phyloP scores from a whole-genome alignment of 768 basidiomycete genomes.

The Polyporus arcularius region DNA sequence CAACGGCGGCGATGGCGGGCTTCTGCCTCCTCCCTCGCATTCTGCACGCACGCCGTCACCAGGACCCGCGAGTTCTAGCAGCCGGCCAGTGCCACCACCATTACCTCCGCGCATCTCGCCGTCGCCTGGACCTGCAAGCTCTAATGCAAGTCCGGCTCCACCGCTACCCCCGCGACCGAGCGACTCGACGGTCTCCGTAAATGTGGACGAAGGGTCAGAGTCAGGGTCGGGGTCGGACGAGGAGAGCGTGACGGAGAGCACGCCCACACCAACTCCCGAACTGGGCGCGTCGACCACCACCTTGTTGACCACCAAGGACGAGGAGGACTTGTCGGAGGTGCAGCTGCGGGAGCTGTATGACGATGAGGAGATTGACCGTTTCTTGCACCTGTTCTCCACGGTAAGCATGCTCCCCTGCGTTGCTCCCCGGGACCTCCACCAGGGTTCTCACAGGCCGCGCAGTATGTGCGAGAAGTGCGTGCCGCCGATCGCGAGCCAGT shows the following conservation, averaged over 20 bases:
- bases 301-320: conserved; percentile 1
- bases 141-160: background rate
- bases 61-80: no score
- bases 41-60: no score
- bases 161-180: background rate
- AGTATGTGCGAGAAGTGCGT: conserved; percentile 66
- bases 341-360: conserved; percentile 62
- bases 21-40: no score
- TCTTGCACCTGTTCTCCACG: conserved; percentile 59
- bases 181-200: background rate
- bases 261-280: background rate
- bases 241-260: background rate
- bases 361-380: conserved; percentile 63
- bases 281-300: background rate
- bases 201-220: background rate
- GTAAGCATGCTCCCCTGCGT: conserved; percentile 39
- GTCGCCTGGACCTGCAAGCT: background rate
- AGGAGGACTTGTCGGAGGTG: conserved; percentile 46
- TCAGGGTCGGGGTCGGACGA: background rate
- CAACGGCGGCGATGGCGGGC: no score
- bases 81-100: background rate
- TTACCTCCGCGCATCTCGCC: background rate
- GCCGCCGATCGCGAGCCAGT: conserved; percentile 21
- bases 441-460: background rate
- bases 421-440: background rate